Base-by-base conservation (phyloP, 2,329 filamentous ascomycete genomes). In the Fusarium kyushuense region DNA sequence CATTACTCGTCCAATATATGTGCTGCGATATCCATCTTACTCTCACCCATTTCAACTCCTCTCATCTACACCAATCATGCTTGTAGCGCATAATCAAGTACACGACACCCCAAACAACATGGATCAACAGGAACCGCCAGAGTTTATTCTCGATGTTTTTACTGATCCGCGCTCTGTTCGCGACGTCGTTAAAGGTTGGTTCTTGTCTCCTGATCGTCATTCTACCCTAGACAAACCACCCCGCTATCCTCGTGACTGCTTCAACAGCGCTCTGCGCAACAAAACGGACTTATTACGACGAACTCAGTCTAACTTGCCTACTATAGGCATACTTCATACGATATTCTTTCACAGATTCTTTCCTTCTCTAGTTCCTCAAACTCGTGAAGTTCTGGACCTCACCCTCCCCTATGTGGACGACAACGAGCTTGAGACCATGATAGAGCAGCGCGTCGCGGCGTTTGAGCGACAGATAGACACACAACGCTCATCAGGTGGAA, bases 261-360 rank as follows among this genome's bases (percentile, higher is more conserved):
- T 65, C 53, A 42, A 54, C 54, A 33, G 48, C 27, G 32, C 51
- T 17, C 19, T 51, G n/a, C 30, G 43, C n/a, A 12, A 47, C 30
- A n/a, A 25, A 19, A 21, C 36, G 13, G 23, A 36, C 29, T 38
- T 47, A 32, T 38, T 32, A 51, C 29, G 43, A 32, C 41, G 45
- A 19, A 49, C 36, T 51, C 41, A 42, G 12, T 25, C 35, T 65
- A 36, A 65, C 41, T 17, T 6, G 8, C 8, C 17, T 43, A 16
- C 6, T 27, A 4, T 53, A 97, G 95, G 92, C 68, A 92, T 97
- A 78, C 87, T 98, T 49, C 94, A 97, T 79, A 96, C 94, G 51
- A 97, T 98, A 79, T 99, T 98, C 88, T 98, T 98, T 86, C 94
- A 97, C 83, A 92, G 96, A 76, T 97, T 95, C 87, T 97, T 98